Evolutionary conservation across 345 rosid genomes (phyloP), one percentile per base, ranked within the genome.

Genomic region (Citrus inodora): DNA sequence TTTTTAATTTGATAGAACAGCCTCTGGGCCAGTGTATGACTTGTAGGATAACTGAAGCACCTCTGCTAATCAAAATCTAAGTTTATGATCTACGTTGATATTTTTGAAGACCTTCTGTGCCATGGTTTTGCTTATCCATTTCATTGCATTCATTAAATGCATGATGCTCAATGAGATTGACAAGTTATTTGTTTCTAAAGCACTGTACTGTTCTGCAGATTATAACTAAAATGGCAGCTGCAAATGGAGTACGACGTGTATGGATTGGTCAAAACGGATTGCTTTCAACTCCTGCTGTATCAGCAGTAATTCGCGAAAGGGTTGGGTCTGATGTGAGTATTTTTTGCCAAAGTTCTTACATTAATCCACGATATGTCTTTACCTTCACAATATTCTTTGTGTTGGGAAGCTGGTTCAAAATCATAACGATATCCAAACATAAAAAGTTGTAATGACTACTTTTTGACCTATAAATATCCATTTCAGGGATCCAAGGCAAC

Each of bases 211-310:
- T 70, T 28, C 32, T 83, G 78, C 89, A 97, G 98, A 91, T 93
- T 74, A 97, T 94, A 56, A 85, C 88, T 78, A 97, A 93, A 87
- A 88, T 97, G 95, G 82, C 98, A 33, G 99, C 98, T 82, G 99
- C 93, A 83, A 97, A 92, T 88, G 98, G 99, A 81, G 98, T 89
- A 64, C 83, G 97, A 53, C 94, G 95, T 75, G 78, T 97, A 76
- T 97, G 99, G 98, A 92, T 93, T 82, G 98, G 98, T 76, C 96
- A 94, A 84, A 89, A 94, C 78, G 93, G 94, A 76, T 88, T 97
- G 83, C 92, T 97, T 83, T 94, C 99, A 84, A 94, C 98, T 85
- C 99, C 99, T 83, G 98, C 98, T 73, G 99, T 97, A 68, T 97
- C 99, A 56, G 98, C 93, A 82, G 98, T 93, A 69, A 93, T 97